A percentile compares a stretch with the other conserved stretches of the same genome.
Conservation (phyloP, 73 alveolate genomes). For the Paramecium primaurelia region DNA sequence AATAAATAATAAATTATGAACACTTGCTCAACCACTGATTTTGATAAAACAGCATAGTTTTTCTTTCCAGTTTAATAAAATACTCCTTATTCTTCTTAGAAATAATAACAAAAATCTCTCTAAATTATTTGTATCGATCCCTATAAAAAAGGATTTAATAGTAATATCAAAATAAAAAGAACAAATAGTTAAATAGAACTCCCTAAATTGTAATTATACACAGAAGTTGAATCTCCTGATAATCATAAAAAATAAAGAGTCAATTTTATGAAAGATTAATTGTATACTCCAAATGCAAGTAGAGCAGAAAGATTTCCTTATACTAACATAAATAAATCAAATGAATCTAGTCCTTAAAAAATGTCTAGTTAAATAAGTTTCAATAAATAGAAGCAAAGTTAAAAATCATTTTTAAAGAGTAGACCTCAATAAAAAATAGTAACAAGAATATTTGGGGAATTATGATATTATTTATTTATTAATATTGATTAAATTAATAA, state of each 20-base stretch:
- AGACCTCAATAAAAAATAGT: slow-evolving; percentile 44
- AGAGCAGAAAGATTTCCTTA: not conserved
- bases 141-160: not conserved
- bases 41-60: slow-evolving; percentile 19
- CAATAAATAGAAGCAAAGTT: not conserved
- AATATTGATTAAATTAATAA: not conserved
- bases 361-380: not conserved
- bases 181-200: slow-evolving; percentile 27
- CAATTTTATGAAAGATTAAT: not conserved
- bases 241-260: not conserved
- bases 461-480: not conserved
- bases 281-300: not conserved
- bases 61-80: not conserved
- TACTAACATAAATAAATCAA: not conserved
- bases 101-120: not conserved
- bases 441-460: slow-evolving; percentile 40
- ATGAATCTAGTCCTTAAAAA: not conserved
- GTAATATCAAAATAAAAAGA: not conserved
- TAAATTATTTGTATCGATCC: not conserved
- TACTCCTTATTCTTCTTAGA: not conserved
- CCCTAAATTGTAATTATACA: not conserved
- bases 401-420: slow-evolving; percentile 9
- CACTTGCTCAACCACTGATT: not conserved
- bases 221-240: not conserved
- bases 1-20: slow-evolving; percentile 22